Evolutionary conservation across 345 rosid genomes (phyloP).

Genomic region (Linum tenue): DNA sequence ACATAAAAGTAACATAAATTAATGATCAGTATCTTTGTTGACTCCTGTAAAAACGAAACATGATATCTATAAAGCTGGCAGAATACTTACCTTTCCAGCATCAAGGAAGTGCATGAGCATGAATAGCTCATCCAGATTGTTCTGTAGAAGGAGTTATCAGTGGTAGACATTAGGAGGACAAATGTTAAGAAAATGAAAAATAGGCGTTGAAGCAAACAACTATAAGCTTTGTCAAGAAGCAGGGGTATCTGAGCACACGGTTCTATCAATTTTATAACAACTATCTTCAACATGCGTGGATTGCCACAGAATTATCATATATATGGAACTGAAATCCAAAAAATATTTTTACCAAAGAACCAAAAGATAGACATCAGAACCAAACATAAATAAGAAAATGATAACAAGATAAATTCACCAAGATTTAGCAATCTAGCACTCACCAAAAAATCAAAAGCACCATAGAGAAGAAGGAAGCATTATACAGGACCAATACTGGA

Average conservation of each 20-base stretch:
- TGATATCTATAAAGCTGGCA: conserved; percentile 1
- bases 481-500: not conserved
- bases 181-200: not conserved
- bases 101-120: conserved; percentile 99
- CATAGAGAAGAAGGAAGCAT: not conserved
- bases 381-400: not conserved
- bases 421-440: not conserved
- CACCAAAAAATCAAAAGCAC: not conserved
- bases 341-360: too few species aligned
- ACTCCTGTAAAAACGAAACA: conserved; percentile 11
- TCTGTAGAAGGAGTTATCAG: conserved; percentile 33
- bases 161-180: not conserved
- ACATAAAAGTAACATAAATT: conserved; percentile 13
- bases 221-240: not conserved
- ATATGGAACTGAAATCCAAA: too few species aligned
- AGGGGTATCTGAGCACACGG: too few species aligned
- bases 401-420: not conserved
- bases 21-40: conserved; percentile 9
- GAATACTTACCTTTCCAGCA: conserved; percentile 79
- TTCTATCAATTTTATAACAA: too few species aligned
- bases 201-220: not conserved
- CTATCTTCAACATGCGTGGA: too few species aligned
- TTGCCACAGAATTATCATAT: too few species aligned
- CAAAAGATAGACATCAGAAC: not conserved
- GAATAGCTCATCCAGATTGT: conserved; percentile 98